Evolutionary conservation across 495 filamentous ascomycete species (phyloP).

Genomic region (Penicillium diatomitis): DNA sequence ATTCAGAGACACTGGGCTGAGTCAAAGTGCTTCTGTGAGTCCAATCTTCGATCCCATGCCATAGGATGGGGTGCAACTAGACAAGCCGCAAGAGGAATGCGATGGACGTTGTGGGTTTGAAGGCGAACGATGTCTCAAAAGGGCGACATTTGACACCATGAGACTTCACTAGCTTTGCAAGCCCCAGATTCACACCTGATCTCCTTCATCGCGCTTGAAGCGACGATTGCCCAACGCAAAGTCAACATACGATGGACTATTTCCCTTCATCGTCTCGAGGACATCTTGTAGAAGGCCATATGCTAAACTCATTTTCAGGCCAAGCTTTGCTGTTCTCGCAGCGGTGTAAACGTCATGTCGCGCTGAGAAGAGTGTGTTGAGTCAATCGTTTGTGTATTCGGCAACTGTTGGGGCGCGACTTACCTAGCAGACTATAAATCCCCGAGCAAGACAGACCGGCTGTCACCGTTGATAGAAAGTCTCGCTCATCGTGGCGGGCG

Average conservation of each 20-base stretch:
- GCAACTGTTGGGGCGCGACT: slow-evolving; percentile 15
- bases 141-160: no score
- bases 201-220: slow-evolving; percentile 6
- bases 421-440: slow-evolving; percentile 80
- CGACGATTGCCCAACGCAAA: slow-evolving; percentile 43
- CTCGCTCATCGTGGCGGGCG: slow-evolving; percentile 41
- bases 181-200: slow-evolving; percentile 10
- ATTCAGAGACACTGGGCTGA: no score
- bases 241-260: slow-evolving; percentile 62
- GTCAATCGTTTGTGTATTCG: slow-evolving; percentile 7
- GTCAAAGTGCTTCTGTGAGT: no score
- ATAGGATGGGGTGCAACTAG: no score
- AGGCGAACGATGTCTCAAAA: no score
- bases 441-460: slow-evolving; percentile 78
- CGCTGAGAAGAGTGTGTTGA: slow-evolving; percentile 39
- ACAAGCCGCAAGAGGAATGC: no score
- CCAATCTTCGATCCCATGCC: no score
- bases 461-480: slow-evolving; percentile 23
- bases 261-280: slow-evolving; percentile 53
- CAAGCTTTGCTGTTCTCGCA: slow-evolving; percentile 74
- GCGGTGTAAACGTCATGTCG: slow-evolving; percentile 73
- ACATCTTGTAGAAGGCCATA: slow-evolving; percentile 79
- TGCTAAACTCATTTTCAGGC: slow-evolving; percentile 62
- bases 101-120: no score
- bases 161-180: no score